Conservation (phyloP, 2,329 filamentous ascomycete genomes). For the Aspergillus luchuensis region DNA sequence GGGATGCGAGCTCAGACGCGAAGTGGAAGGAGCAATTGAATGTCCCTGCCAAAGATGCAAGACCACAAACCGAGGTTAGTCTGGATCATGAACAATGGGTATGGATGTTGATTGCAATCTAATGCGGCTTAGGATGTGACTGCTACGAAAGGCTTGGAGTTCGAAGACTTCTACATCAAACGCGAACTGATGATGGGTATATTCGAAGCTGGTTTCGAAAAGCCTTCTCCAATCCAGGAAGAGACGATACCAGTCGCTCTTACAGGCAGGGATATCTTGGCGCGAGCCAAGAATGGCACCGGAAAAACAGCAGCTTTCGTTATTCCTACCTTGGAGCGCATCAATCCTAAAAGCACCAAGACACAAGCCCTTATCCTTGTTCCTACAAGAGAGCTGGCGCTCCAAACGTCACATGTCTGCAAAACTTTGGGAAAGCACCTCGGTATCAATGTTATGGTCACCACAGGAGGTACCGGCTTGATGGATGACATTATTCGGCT, state of each 20-base stretch:
- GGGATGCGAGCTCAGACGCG: conserved; percentile 42
- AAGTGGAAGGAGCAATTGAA: conserved; percentile 52
- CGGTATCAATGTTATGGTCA: conserved; percentile 98
- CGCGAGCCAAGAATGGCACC: conserved; percentile 96
- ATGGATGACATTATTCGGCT: conserved; percentile 96
- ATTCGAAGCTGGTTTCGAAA: conserved; percentile 98
- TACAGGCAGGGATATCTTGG: conserved; percentile 91
- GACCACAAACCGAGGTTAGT: conserved; percentile 54
- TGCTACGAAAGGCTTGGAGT: conserved; percentile 94
- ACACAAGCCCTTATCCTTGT: conserved; percentile 96
- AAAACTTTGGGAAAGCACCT: conserved; percentile 98
- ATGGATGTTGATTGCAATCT: conserved; percentile 14
- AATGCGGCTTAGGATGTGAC: conserved; percentile 77
- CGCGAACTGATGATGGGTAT: conserved; percentile 97
- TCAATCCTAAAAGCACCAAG: conserved; percentile 95
- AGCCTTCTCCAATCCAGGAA: conserved; percentile 98
- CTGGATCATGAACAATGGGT: neutral
- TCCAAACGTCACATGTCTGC: conserved; percentile 99
- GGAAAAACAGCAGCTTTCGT: conserved; percentile 98
- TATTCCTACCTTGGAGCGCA: conserved; percentile 90
- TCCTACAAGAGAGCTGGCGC: conserved; percentile 91
- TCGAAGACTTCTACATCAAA: conserved; percentile 95
- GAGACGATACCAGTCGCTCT: conserved; percentile 96
- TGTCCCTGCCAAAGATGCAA: conserved; percentile 50
- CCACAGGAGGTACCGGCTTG: conserved; percentile 90